Percentiles rank a stretch among this genome's conserved stretches.
phyloP scores from a whole-genome alignment of 768 basidiomycete genomes.

The Collybiopsis confluens region DNA sequence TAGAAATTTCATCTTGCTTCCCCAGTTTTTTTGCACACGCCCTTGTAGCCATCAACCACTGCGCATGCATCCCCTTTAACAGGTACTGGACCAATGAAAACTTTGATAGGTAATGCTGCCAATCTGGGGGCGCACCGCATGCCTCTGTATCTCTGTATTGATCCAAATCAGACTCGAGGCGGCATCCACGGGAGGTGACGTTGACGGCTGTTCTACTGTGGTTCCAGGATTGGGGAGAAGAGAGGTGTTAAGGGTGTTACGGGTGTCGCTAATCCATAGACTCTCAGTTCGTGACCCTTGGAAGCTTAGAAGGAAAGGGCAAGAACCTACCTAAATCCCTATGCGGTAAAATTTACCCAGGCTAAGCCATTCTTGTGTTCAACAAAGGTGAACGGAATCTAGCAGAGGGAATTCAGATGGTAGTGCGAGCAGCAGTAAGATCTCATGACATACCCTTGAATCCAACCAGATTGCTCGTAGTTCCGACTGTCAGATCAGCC shows the following conservation, averaged over 20 bases:
- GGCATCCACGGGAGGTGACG: background rate
- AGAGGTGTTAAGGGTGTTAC: constrained; percentile 66
- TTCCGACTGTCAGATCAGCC: constrained; percentile 92
- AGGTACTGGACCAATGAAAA: constrained; percentile 90
- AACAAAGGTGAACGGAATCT: constrained; percentile 75
- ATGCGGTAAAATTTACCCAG: constrained; percentile 75
- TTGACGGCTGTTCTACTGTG: constrained; percentile 66
- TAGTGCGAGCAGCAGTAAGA: background rate
- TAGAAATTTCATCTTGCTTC: constrained; percentile 88
- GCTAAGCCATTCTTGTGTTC: constrained; percentile 78
- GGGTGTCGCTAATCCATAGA: constrained; percentile 35
- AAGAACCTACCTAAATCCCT: constrained; percentile 74
- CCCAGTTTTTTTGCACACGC: constrained; percentile 66
- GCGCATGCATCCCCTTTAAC: constrained; percentile 81
- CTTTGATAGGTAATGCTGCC: background rate
- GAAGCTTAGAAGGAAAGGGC: constrained; percentile 5
- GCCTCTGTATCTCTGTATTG: constrained; percentile 66
- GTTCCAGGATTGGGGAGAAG: constrained; percentile 79
- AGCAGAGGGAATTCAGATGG: constrained; percentile 7
- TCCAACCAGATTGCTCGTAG: constrained; percentile 83
- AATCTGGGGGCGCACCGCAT: constrained; percentile 74
- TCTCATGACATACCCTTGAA: constrained; percentile 62
- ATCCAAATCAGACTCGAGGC: background rate
- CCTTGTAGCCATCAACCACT: constrained; percentile 73
- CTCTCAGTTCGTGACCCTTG: constrained; percentile 3